A percentile compares a stretch with the other conserved stretches of the same genome.
These are phyloP conservation scores for Solanum chacoense DNA, from an alignment of 305 asterid genomes.

Conservation along the genomic window DNA sequence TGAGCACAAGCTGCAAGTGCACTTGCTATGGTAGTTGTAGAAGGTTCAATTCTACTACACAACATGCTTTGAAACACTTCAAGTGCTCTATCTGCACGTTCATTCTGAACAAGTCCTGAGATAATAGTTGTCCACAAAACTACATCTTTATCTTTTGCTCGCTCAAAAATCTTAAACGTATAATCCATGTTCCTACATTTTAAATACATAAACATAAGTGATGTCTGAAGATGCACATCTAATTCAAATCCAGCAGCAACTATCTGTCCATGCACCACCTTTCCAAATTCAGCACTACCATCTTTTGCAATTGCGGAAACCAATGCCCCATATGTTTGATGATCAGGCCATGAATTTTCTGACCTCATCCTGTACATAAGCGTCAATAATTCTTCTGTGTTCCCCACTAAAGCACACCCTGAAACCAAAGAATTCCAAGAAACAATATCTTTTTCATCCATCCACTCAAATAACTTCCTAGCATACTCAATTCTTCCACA, in stretches of 20 bases:
- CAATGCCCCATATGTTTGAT: slow-evolving; percentile 54
- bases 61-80: slow-evolving; percentile 46
- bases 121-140: slow-evolving; percentile 68
- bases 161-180: slow-evolving; percentile 35
- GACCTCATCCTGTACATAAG: slow-evolving; percentile 43
- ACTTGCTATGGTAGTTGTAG: slow-evolving; percentile 56
- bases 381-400: slow-evolving; percentile 24
- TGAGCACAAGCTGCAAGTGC: slow-evolving; percentile 73
- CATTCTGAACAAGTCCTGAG: slow-evolving; percentile 72
- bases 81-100: slow-evolving; percentile 47
- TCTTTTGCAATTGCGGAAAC: slow-evolving; percentile 47
- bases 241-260: slow-evolving; percentile 35
- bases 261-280: slow-evolving; percentile 53
- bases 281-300: slow-evolving; percentile 36
- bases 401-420: slow-evolving; percentile 36
- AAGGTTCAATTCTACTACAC: slow-evolving; percentile 30
- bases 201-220: slow-evolving; percentile 49
- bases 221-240: slow-evolving; percentile 45
- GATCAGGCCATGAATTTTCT: slow-evolving; percentile 44
- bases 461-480: slow-evolving; percentile 41
- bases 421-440: slow-evolving; percentile 79
- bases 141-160: slow-evolving; percentile 42
- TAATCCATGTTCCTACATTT: slow-evolving; percentile 40
- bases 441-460: slow-evolving; percentile 45
- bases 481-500: slow-evolving; percentile 52